These are phyloP conservation scores for Digitaria exilis DNA, from an alignment of 202 grass and related monocot species.

Conservation along the genomic window DNA sequence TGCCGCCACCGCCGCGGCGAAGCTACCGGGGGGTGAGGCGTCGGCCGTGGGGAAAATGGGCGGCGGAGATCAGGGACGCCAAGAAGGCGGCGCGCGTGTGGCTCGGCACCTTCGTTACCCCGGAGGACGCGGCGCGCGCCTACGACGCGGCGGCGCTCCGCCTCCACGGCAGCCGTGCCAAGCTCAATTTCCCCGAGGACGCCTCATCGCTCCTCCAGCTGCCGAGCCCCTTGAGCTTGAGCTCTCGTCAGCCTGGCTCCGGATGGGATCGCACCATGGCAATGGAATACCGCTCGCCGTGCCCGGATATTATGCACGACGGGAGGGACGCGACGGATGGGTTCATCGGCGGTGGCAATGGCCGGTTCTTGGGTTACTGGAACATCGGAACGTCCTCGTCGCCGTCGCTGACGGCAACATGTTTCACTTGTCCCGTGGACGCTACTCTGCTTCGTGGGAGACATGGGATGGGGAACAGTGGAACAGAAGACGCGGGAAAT, in stretches of 20 bases:
- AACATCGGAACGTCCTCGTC: background rate
- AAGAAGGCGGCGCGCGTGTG: slow-evolving; percentile 67
- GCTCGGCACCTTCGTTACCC: slow-evolving; percentile 69
- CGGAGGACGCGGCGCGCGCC: slow-evolving; percentile 60
- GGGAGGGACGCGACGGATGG: too few relatives aligned
- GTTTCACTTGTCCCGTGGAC: background rate
- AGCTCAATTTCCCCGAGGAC: slow-evolving; percentile 71
- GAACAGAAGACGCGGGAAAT: background rate
- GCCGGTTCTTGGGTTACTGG: background rate
- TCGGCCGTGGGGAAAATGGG: slow-evolving; percentile 76
- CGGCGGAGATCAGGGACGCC: slow-evolving; percentile 69
- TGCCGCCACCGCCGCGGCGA: background rate
- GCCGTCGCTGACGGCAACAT: background rate
- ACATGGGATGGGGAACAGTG: background rate
- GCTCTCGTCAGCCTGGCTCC: too few relatives aligned
- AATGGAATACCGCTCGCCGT: too few relatives aligned
- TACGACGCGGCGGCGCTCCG: slow-evolving; percentile 64
- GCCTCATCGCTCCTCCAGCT: background rate
- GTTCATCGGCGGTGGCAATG: background rate
- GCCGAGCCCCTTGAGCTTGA: too few relatives aligned
- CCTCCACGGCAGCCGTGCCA: slow-evolving; percentile 66
- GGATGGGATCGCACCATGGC: too few relatives aligned
- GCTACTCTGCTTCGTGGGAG: background rate
- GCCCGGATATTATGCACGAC: too few relatives aligned
- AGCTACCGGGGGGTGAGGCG: slow-evolving; percentile 62